Base-by-base conservation (phyloP, 2,329 filamentous ascomycete species). In the Xylaria digitata region DNA sequence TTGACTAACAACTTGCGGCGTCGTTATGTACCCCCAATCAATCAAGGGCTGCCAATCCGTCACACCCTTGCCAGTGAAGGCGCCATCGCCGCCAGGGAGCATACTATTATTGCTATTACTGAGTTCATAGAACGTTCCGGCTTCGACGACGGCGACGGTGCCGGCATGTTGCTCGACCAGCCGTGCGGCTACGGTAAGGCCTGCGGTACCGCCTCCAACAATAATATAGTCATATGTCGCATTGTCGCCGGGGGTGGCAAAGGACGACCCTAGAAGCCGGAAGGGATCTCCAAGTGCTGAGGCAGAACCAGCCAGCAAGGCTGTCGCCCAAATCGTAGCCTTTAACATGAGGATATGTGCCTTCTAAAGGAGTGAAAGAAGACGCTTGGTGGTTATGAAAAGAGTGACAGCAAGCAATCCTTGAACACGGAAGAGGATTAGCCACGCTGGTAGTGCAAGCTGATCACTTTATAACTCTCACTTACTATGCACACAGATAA, bases 131-230 rank as follows among this genome's bases (percentile, higher is more conserved):
- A 79, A 78, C 3, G 67, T 69, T 11, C 80, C 80, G 1, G 79
- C 80, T 69, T 82, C 80, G 30, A 82, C 70, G 5, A 82, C 74
- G 21, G 80, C 80, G 8, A 82, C 80, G 7, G 71, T 75, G 61
- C 73, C 75, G 21, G 74, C 70, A 40, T 78, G 72, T 32, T 80
- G 79, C 62, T 74, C 71, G 26, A 70, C 63, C 0, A 82, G 73
- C 2, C 80, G 74, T 21, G 72, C 73, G 2, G 76, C 80, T 0
- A 82, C 57, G 0, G 76, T 74, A 40, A 79, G 75, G 26, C 81
- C 80, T 0, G 79, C 80, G 0, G 78, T 82, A 26, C 80, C 80
- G 37, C 80, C 80, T 34, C 81, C 80, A 23, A 80, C 73, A n/a
- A 82, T 65, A 15, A 74, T 57, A 37, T 74, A 74, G 64, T 74